A percentile compares a stretch with the other conserved stretches of the same genome.
These are phyloP conservation scores for Aurinia saxatilis DNA, from an alignment of 345 rosid species.

Conservation along the genomic window DNA sequence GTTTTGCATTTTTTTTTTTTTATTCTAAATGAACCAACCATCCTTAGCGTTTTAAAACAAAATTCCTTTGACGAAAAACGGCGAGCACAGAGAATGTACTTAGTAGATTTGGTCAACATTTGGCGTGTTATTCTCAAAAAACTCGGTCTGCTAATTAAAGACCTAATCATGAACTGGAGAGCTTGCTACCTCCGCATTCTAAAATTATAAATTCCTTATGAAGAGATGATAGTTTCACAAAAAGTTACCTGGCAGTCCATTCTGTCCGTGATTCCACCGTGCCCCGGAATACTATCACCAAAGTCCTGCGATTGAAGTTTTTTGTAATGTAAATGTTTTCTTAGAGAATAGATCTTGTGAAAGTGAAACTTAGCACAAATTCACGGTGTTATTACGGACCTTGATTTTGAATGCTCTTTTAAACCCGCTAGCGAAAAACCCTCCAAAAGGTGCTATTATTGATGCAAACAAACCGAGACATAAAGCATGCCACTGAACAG, in stretches of 20 bases:
- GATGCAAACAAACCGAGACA: constrained; percentile 94
- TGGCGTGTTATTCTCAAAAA: not conserved
- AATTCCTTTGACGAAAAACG: not conserved
- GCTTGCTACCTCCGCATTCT: too few relatives aligned
- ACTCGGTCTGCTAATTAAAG: not conserved
- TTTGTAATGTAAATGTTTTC: not conserved
- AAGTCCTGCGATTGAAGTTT: constrained; percentile 59
- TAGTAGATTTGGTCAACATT: too few relatives aligned
- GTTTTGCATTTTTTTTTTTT: not conserved
- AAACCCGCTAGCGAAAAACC: constrained; percentile 96
- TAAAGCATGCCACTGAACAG: constrained; percentile 94
- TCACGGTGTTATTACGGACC: constrained; percentile 33
- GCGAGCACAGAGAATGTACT: not conserved
- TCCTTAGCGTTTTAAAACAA: not conserved
- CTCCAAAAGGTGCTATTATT: constrained; percentile 98
- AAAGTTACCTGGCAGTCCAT: constrained; percentile 91
- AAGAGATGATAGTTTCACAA: constrained; percentile 2
- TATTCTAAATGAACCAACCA: too few relatives aligned
- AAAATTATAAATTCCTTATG: not conserved
- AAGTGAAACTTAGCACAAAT: not conserved
- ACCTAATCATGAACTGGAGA: not conserved
- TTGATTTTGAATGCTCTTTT: constrained; percentile 95
- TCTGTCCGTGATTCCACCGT: constrained; percentile 95
- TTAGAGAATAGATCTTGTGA: not conserved
- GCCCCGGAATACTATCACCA: constrained; percentile 99